Evolutionary conservation across 2,329 filamentous ascomycete species (phyloP).

Genomic region (Clarireedia sp.): DNA sequence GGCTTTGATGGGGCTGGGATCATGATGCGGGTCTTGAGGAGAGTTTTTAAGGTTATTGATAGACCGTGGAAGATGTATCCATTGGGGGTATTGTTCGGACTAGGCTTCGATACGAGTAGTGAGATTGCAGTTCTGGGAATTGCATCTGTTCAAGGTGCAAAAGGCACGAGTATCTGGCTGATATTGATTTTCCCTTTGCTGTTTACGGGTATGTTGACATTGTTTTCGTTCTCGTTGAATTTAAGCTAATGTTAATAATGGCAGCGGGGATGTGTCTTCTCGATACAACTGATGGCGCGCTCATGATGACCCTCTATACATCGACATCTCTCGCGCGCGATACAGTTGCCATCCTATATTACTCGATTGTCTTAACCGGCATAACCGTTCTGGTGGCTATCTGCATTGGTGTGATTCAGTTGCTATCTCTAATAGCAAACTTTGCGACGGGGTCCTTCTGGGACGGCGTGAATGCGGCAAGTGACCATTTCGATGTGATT

Average conservation of each 20-base stretch:
- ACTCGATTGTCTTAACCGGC: slow-evolving; percentile 46
- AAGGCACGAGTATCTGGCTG: slow-evolving; percentile 86
- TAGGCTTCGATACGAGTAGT: slow-evolving; percentile 92
- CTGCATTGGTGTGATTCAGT: slow-evolving; percentile 78
- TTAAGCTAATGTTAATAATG: background rate
- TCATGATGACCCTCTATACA: slow-evolving; percentile 93
- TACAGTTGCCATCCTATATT: slow-evolving; percentile 84
- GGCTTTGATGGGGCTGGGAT: slow-evolving; percentile 71
- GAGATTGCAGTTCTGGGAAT: slow-evolving; percentile 91
- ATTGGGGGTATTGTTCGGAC: slow-evolving; percentile 76
- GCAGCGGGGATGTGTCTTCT: slow-evolving; percentile 87
- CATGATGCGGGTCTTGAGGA: slow-evolving; percentile 62
- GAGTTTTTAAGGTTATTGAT: slow-evolving; percentile 66
- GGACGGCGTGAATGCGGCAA: slow-evolving; percentile 71
- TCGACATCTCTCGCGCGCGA: slow-evolving; percentile 71
- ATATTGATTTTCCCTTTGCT: slow-evolving; percentile 86
- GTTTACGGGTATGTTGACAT: slow-evolving; percentile 60
- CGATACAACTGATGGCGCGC: slow-evolving; percentile 83
- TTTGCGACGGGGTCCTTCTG: slow-evolving; percentile 76
- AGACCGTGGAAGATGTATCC: slow-evolving; percentile 95
- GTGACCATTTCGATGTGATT: slow-evolving; percentile 78
- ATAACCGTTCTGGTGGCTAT: slow-evolving; percentile 31
- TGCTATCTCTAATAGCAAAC: slow-evolving; percentile 70
- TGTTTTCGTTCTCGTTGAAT: background rate
- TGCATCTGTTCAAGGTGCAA: slow-evolving; percentile 74